Conservation (phyloP, 1,284 basidiomycete species). For the Rhodotorula sp. region DNA sequence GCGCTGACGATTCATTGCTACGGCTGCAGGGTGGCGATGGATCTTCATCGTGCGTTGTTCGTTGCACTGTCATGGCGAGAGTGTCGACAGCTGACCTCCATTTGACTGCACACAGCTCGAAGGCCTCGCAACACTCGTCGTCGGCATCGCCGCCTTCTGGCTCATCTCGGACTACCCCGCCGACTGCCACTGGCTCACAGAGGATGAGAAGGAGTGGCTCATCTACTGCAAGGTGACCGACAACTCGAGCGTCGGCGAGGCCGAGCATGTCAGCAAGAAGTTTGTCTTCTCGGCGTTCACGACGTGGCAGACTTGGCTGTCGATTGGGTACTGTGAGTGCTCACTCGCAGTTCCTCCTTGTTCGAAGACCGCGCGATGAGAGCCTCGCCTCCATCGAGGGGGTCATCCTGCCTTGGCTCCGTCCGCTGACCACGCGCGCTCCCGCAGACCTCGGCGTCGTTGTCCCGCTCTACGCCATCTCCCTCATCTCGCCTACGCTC, state of each 20-base stretch:
- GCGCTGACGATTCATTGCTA: no score
- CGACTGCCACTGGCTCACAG: constrained; percentile 61
- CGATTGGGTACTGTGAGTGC: constrained; percentile 61
- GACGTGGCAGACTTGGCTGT: constrained; percentile 69
- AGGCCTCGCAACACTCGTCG: constrained; percentile 59
- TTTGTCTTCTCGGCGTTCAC: constrained; percentile 60
- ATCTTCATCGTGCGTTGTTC: constrained; percentile 34
- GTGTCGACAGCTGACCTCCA: not conserved
- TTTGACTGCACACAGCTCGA: constrained; percentile 55
- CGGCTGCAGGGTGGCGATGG: constrained; percentile 55
- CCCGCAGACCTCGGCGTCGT: not conserved
- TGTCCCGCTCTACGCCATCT: constrained; percentile 59
- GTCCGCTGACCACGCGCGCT: no score
- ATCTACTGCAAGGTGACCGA: constrained; percentile 64
- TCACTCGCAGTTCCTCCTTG: constrained; percentile 46
- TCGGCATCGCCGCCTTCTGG: constrained; percentile 53
- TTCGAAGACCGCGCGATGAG: no score
- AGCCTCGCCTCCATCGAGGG: no score
- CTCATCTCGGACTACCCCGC: constrained; percentile 57
- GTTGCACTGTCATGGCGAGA: not conserved
- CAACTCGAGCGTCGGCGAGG: constrained; percentile 36
- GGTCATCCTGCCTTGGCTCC: not conserved
- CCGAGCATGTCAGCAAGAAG: constrained; percentile 32
- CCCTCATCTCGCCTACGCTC: constrained; percentile 51
- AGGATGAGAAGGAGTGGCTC: constrained; percentile 63